Evolutionary conservation across 2,329 filamentous ascomycete species (phyloP), one percentile per base, ranked within the genome.

Genomic region (Scedosporium aurantiacum): DNA sequence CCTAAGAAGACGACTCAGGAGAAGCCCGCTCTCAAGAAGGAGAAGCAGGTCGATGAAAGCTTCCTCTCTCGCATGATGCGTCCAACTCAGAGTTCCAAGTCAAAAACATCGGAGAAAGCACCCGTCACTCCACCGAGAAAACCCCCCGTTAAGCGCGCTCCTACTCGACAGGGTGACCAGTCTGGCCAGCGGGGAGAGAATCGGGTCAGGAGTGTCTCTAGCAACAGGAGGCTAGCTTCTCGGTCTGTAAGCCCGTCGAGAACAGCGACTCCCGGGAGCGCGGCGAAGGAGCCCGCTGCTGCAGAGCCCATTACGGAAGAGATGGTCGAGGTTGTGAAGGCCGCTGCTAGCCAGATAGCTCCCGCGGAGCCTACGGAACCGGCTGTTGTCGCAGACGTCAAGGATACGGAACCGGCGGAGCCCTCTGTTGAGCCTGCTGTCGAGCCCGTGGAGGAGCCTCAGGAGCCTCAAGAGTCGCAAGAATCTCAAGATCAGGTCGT

Each of bases 1-100:
- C 81, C 83, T 2, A 86, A 83, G 71, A 85, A 82, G 65, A 45
- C 62, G 6, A 47, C 80, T 63, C 70, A 78, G 71, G 77, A 79
- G 52, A 69, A 77, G 66, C 67, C 80, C 58, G 64, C 78, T 5
- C 71, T 76, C 1, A 80, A 79, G 66, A 77, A 78, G 63, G 76
- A 81, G 27, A 78, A 77, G 56, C 80, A 81, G 18, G 78, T 88
- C 1, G 86, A 90, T 65, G 86, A 89, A 65, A 74, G 84, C 14
- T 92, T 92, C 73, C 75, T 92, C 27, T 88, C 87, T n/a, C 83
- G 89, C 60, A 91, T 92, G 88, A 91, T 87, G 84, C 79, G 88
- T 47, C 89, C 89, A 2, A 92, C 89, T 0, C 82, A 87, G 54
- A 78, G 83, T 55, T 90, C 86, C 4, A 80, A 86, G 7, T 85